Base-by-base conservation (phyloP, 75 land plant genomes). In the Sequoiadendron giganteum region DNA sequence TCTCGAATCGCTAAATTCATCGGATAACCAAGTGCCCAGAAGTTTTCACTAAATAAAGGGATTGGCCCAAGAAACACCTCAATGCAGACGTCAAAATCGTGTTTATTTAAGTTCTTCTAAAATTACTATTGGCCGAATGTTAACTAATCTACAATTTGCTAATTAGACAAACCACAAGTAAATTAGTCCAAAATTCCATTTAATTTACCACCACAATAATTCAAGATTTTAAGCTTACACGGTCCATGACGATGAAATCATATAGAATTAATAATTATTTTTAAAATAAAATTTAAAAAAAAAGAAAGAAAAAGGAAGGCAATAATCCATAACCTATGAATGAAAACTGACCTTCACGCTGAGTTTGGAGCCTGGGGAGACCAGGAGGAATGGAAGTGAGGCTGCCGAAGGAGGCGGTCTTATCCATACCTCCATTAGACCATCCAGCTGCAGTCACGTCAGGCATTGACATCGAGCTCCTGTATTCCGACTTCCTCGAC, bases 351-450 rank as follows among this genome's bases (percentile, higher is more conserved):
- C 99, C 97, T 92, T 97, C 98, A 13, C 93, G 91, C 25, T 90
- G 91, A 38, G 96, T 95, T 42, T 95, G 95, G 13, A 98, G 91
- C 86, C 93, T 77, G 2, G 99, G 96, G 58, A 98, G 92, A 28
- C 99, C 99, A 1, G 94, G 89, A 10, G 99, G 99, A 88, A 98
- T 95, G 28, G 83, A 30, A 68, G 55, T 65, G 65, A 88, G 40
- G 55, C 56, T 80, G 34, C 49, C 56, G 40, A 79, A 86, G 45
- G 79, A 88, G 10, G 65, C 81, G 0, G 32, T 65, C 38, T 75
- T 14, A 75, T 93, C 91, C 32, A 38, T 49, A 55, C 85, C 89
- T 25, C 70, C 89, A 16, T 83, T 88, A 68, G 28, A 79, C 82
- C 49, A 90, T n/a, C 49, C 86, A 36, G 90, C 89, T 10, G 87